These are phyloP conservation scores for Vaccinium vitisidaea DNA, from an alignment of 148 eudicot species.

Conservation along the genomic window DNA sequence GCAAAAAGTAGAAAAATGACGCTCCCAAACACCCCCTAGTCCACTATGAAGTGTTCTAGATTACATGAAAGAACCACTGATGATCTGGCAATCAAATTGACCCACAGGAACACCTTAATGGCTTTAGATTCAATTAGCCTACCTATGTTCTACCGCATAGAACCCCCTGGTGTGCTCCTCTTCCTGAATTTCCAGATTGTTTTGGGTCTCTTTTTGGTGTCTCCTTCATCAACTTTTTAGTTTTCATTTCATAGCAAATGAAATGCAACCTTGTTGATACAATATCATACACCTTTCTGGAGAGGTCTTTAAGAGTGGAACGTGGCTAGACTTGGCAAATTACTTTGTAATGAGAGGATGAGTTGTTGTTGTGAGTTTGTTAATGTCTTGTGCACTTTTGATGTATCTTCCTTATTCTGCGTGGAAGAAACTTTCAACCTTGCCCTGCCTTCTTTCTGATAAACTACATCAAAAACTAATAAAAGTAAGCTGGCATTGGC, in stretches of 20 bases:
- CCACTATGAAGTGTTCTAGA: background rate
- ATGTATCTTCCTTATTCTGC: background rate
- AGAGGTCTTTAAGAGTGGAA: background rate
- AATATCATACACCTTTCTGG: background rate
- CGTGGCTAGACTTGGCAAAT: background rate
- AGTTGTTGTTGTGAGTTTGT: background rate
- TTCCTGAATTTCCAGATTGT: background rate
- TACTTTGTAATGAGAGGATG: background rate
- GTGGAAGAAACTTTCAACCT: background rate
- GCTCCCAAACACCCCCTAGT: background rate
- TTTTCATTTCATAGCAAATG: background rate
- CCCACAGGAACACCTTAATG: background rate
- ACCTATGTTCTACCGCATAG: background rate
- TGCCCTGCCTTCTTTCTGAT: background rate
- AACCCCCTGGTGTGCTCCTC: background rate
- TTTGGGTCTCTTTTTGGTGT: background rate
- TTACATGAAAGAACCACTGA: background rate
- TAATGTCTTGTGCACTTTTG: background rate
- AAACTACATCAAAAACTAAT: background rate
- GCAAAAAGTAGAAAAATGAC: too few species aligned
- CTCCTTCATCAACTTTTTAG: background rate
- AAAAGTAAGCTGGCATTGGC: background rate
- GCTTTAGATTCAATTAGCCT: background rate
- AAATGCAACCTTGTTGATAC: background rate
- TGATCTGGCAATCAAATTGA: conserved; percentile 3